phyloP scores from a whole-genome alignment of 2,329 filamentous ascomycete genomes.

The Harringtonia aguacate region DNA sequence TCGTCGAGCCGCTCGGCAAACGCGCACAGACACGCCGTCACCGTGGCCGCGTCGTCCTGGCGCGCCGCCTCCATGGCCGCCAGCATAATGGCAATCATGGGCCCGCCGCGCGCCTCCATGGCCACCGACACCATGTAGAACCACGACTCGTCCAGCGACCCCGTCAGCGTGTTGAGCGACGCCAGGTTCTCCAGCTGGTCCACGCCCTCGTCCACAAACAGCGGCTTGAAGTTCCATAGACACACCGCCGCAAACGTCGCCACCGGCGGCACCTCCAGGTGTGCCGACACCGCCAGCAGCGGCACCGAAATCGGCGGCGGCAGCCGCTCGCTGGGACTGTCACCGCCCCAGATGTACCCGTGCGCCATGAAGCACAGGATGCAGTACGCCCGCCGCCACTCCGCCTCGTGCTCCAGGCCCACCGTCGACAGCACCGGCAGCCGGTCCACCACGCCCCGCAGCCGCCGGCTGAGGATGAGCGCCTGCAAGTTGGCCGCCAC shows the following conservation, averaged over 20 bases:
- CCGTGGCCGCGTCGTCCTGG: constrained; percentile 54
- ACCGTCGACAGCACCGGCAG: constrained; percentile 77
- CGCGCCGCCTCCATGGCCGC: constrained; percentile 74
- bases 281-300: constrained; percentile 63
- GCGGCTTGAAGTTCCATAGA: constrained; percentile 93
- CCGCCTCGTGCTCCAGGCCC: constrained; percentile 69
- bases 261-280: constrained; percentile 80
- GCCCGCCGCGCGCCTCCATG: constrained; percentile 84
- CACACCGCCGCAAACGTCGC: constrained; percentile 88
- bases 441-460: constrained; percentile 68
- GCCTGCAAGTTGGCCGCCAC: constrained; percentile 78
- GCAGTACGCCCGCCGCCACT: constrained; percentile 91
- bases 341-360: constrained; percentile 93
- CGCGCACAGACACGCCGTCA: constrained; percentile 64
- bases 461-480: constrained; percentile 72
- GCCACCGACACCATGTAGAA: constrained; percentile 95
- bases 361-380: constrained; percentile 86
- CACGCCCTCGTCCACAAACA: constrained; percentile 73
- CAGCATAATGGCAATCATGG: constrained; percentile 81
- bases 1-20: constrained; percentile 88
- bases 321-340: constrained; percentile 62
- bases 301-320: constrained; percentile 78
- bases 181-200: constrained; percentile 81
- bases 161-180: constrained; percentile 83
- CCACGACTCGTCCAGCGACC: constrained; percentile 94